phyloP scores from a whole-genome alignment of 2,329 filamentous ascomycete species.

The Aspergillus sp. region DNA sequence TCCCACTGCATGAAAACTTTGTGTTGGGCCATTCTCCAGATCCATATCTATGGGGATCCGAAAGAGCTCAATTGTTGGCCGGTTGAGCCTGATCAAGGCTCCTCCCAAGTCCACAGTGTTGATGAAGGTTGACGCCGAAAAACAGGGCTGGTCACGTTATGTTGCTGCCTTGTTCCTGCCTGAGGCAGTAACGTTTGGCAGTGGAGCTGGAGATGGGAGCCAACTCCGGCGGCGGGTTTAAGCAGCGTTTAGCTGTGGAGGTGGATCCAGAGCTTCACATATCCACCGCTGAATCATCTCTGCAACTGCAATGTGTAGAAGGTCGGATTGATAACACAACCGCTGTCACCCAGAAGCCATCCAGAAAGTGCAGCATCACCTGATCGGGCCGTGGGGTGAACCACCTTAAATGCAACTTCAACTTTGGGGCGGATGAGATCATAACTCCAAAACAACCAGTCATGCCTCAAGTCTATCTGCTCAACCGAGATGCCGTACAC shows the following conservation, averaged over 20 bases:
- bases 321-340: background rate
- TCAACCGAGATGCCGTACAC: background rate
- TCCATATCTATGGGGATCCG: background rate
- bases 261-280: background rate
- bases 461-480: background rate
- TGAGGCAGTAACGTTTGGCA: background rate
- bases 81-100: background rate
- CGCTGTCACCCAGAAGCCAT: background rate
- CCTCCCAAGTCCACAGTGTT: background rate
- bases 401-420: background rate
- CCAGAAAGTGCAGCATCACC: constrained; percentile 8
- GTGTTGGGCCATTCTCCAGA: background rate
- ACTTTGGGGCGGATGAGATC: background rate
- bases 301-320: background rate
- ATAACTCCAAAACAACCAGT: background rate
- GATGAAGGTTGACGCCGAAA: too few relatives aligned
- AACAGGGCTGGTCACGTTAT: background rate
- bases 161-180: background rate
- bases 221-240: background rate
- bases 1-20: constrained; percentile 6
- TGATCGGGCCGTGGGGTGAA: constrained; percentile 16
- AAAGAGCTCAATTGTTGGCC: background rate
- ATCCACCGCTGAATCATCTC: background rate
- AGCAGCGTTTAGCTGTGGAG: background rate
- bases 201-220: background rate